A percentile compares a stretch with the other conserved stretches of the same genome.
Conservation (phyloP, 2,329 filamentous ascomycete genomes). For the Arthrobotrys conoides region DNA sequence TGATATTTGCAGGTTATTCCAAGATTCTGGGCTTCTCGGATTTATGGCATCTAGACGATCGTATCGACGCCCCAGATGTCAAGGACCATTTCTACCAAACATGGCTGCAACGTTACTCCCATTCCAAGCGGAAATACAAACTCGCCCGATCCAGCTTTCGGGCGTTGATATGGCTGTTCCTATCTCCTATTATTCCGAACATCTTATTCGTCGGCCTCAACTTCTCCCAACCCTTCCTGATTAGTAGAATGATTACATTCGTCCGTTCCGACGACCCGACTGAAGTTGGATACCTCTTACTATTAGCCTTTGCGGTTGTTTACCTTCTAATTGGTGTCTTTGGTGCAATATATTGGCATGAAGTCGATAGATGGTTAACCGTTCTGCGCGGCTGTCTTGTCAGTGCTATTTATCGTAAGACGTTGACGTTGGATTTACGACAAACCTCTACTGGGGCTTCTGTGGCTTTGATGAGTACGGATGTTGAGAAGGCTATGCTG, state of each 20-base stretch:
- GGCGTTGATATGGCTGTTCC: slow-evolving; percentile 45
- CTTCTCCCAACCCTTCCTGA: slow-evolving; percentile 65
- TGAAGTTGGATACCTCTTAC: slow-evolving; percentile 50
- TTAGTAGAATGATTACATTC: slow-evolving; percentile 63
- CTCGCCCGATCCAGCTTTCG: slow-evolving; percentile 50
- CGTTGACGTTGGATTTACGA: slow-evolving; percentile 65
- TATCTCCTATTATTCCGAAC: slow-evolving; percentile 62
- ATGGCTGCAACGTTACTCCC: slow-evolving; percentile 43
- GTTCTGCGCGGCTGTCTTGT: slow-evolving; percentile 66
- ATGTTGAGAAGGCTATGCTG: slow-evolving; percentile 68
- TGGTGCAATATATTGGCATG: slow-evolving; percentile 63
- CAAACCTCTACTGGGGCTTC: slow-evolving; percentile 67
- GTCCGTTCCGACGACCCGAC: slow-evolving; percentile 41
- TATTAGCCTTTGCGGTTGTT: slow-evolving; percentile 37
- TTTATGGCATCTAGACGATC: slow-evolving; percentile 48
- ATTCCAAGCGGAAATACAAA: slow-evolving; percentile 35
- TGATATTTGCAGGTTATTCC: slow-evolving; percentile 28
- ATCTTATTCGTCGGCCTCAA: slow-evolving; percentile 64
- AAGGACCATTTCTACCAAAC: slow-evolving; percentile 49
- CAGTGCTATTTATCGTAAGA: slow-evolving; percentile 66
- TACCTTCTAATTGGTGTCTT: slow-evolving; percentile 59
- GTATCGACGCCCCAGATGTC: slow-evolving; percentile 32
- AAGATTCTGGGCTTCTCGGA: slow-evolving; percentile 48
- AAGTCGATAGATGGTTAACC: slow-evolving; percentile 63
- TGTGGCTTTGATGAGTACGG: slow-evolving; percentile 70